Conservation (phyloP, 306 rosid genomes). For the Glycine soja region DNA sequence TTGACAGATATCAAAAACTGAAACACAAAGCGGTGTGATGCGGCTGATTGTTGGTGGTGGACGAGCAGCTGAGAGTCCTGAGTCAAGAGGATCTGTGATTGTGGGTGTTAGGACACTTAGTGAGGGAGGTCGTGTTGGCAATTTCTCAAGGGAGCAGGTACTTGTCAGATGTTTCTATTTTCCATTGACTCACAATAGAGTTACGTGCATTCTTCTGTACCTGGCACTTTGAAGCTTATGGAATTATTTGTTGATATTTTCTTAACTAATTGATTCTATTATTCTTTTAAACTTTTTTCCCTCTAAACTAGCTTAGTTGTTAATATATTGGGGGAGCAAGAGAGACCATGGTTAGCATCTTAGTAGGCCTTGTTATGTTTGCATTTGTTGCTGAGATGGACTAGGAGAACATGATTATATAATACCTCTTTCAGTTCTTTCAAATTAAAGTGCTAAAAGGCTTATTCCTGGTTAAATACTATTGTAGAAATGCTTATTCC, state of each 20-base stretch:
- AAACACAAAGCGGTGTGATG: slow-evolving; percentile 96
- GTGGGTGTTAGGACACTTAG: slow-evolving; percentile 99
- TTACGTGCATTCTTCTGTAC: slow-evolving; percentile 9
- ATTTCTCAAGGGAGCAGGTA: slow-evolving; percentile 98
- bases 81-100: slow-evolving; percentile 92
- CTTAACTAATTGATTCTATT: background rate
- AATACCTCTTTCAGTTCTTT: slow-evolving; percentile 2
- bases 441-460: background rate
- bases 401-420: slow-evolving; percentile 19
- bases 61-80: slow-evolving; percentile 87
- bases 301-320: slow-evolving; percentile 19
- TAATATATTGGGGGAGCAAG: slow-evolving; percentile 30
- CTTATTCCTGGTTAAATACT: slow-evolving; percentile 2
- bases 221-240: slow-evolving; percentile 29
- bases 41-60: slow-evolving; percentile 98
- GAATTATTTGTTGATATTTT: slow-evolving; percentile 31
- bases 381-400: slow-evolving; percentile 16
- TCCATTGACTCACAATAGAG: background rate
- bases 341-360: slow-evolving; percentile 30
- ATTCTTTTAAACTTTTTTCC: slow-evolving; percentile 11
- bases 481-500: slow-evolving; percentile 21
- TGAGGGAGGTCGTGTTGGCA: slow-evolving; percentile 99
- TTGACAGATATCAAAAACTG: slow-evolving; percentile 85
- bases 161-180: slow-evolving; percentile 44
- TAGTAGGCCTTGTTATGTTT: background rate